Evolutionary conservation across 2,329 filamentous ascomycete species (phyloP), one percentile per base, ranked within the genome.

Genomic region (Diaporthe caulivora): DNA sequence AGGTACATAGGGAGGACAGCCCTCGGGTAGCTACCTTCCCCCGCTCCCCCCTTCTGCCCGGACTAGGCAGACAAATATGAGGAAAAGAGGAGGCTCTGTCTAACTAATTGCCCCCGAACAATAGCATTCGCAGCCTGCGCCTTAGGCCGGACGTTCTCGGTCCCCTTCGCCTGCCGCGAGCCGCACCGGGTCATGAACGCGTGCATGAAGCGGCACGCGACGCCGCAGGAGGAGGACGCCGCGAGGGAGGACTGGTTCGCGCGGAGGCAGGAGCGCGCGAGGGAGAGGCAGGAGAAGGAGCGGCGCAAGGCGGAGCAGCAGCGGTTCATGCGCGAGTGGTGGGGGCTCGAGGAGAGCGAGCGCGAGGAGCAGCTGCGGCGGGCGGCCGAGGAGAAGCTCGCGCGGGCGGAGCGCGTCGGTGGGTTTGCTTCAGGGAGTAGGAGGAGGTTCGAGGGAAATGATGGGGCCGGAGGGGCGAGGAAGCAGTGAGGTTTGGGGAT

Each of bases 231-330:
- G 82, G 90, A 97, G 83, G 97, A 99, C 84, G 92, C 91, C 31
- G 97, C 97, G 76, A 88, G 97, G 69, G 94, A 95, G 83, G 95
- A 98, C 81, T 99, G 97, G 97, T 98, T 98, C 82, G 90, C 91
- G 68, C 88, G 90, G 76, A 89, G 94, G 68, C 87, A 94, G 78
- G 90, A 95, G 84, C 88, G 95, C 72, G 89, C 91, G 78, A 86
- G 85, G 72, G 91, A 93, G 82, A 86, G 91, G 49, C 92, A 95
- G 82, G 87, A 88, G 75, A 91, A 92, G 78, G 87, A 89, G 71
- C 84, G 84, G 74, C 85, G 90, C 78, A 88, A 89, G 76, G 84
- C 86, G 70, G 90, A 91, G 78, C 91, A 92, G 84, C 90, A 92
- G 82, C 87, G 87, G 58, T 92, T 92, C 75, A 85, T 92, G 80